phyloP scores from a whole-genome alignment of 352 stramenopile species.

The Phytophthora nicotianae region DNA sequence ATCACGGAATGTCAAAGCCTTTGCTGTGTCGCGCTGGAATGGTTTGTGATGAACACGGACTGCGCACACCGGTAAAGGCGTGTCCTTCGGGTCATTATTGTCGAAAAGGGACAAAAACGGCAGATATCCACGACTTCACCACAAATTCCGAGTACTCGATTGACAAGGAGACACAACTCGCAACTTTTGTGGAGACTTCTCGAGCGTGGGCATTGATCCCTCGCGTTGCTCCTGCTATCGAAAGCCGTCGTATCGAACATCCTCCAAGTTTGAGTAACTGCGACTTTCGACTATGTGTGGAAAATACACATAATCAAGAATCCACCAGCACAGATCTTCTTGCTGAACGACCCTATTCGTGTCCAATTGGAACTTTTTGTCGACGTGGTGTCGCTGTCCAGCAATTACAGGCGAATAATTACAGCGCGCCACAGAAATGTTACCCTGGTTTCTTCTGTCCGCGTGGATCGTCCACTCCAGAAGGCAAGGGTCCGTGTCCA shows the following conservation, averaged over 20 bases:
- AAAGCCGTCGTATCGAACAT: constrained; percentile 66
- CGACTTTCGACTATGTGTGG: constrained; percentile 54
- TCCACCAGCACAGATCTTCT: constrained; percentile 52
- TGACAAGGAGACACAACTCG: constrained; percentile 70
- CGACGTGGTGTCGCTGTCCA: constrained; percentile 79
- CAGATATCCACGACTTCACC: constrained; percentile 66
- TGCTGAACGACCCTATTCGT: constrained; percentile 94
- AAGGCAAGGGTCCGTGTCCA: constrained; percentile 94
- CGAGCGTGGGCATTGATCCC: constrained; percentile 57
- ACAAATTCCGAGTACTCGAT: constrained; percentile 60
- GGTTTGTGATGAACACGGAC: constrained; percentile 92
- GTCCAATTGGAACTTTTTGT: constrained; percentile 94
- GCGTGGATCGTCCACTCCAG: constrained; percentile 87
- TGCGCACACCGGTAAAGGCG: constrained; percentile 72
- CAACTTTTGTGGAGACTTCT: constrained; percentile 55
- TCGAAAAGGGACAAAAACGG: constrained; percentile 91
- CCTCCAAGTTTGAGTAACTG: constrained; percentile 58
- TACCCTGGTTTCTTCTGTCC: constrained; percentile 98
- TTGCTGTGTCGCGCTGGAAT: constrained; percentile 91
- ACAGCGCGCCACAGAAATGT: constrained; percentile 94
- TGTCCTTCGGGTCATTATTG: constrained; percentile 96
- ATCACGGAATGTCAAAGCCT: constrained; percentile 89
- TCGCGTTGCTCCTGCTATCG: constrained; percentile 52
- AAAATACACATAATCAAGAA: too few species aligned
- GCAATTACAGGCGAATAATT: constrained; percentile 83